Base-by-base conservation (phyloP, 768 basidiomycete genomes). In the Leccinum subgranulosum region DNA sequence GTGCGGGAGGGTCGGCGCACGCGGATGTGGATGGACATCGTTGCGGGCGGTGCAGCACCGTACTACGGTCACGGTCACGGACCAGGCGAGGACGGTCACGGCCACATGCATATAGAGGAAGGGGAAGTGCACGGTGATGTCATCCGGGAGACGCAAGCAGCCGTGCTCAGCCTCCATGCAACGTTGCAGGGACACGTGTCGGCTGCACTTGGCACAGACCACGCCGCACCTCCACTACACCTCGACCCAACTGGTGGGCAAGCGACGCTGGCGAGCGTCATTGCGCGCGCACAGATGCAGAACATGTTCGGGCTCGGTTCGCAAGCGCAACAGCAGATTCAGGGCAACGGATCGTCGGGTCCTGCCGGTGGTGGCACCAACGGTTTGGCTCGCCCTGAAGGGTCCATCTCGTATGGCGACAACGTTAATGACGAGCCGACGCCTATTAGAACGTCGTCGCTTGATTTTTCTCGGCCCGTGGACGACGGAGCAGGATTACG, bases 231-330 rank as follows among this genome's bases (percentile, higher is more conserved):
- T 6, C 64, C 73, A 11, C 51, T 67, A 31, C 65, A 72, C 9
- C 66, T 69, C 39, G 82, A 81, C 69, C 76, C 82, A 14, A 70
- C 81, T 19, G 78, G 74, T 31, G 81, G 86, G 9, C 86, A 87
- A 65, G 83, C 85, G 34, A 89, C 87, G 0, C 66, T 89, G 49
- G 87, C 88, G 8, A 85, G 86, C 57, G 83, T 88, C 39, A 86
- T 89, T 56, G 85, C 87, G 8, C 83, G 81, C n/a, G 85, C 84
- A 6, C 87, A 88, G 62, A 75, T 80, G 52, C 83, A 82, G 64
- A 79, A 69, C 56, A 61, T 77, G 54, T 33, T 39, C 19, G 41
- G 41, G 11, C 19, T 11, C 39, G 39, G 39, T 19, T 41, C 39
- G 39, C 39, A 10, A 67, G 72, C 55, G 53, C 63, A 64, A 23